Evolutionary conservation across 306 rosid genomes (phyloP).

Genomic region (Sindora glabra): DNA sequence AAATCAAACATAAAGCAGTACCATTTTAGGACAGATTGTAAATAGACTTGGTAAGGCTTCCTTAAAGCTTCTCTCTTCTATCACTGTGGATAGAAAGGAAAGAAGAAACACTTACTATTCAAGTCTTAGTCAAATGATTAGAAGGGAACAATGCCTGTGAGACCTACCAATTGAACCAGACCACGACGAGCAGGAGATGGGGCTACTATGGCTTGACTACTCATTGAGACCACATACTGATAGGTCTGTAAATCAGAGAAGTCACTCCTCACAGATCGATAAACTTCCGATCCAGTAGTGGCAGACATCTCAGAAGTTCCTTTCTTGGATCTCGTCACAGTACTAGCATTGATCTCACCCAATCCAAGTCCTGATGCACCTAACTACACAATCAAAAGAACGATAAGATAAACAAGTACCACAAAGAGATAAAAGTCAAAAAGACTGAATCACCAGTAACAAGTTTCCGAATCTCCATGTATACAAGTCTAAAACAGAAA

Average conservation of each 20-base stretch:
- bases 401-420: conserved; percentile 14
- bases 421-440: not conserved
- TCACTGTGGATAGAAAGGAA: conserved; percentile 19
- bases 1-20: conserved; percentile 22
- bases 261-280: conserved; percentile 44
- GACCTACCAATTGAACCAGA: conserved; percentile 35
- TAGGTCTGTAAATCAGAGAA: conserved; percentile 46
- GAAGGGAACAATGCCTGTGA: not conserved
- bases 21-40: conserved; percentile 29
- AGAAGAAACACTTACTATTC: not conserved
- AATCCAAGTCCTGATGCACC: conserved; percentile 38
- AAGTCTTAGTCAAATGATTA: not conserved
- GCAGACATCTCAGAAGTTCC: conserved; percentile 49
- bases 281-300: conserved; percentile 44
- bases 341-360: conserved; percentile 31
- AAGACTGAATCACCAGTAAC: conserved; percentile 5
- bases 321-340: conserved; percentile 33
- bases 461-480: not conserved
- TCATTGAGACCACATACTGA: conserved; percentile 50
- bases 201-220: conserved; percentile 61
- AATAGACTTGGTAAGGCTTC: conserved; percentile 19
- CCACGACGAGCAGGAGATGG: conserved; percentile 40
- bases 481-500: not conserved
- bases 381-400: conserved; percentile 32
- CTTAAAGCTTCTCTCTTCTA: not conserved